These are phyloP conservation scores for Penicillium sp. DNA, from an alignment of 2,329 filamentous ascomycete species.

Conservation along the genomic window DNA sequence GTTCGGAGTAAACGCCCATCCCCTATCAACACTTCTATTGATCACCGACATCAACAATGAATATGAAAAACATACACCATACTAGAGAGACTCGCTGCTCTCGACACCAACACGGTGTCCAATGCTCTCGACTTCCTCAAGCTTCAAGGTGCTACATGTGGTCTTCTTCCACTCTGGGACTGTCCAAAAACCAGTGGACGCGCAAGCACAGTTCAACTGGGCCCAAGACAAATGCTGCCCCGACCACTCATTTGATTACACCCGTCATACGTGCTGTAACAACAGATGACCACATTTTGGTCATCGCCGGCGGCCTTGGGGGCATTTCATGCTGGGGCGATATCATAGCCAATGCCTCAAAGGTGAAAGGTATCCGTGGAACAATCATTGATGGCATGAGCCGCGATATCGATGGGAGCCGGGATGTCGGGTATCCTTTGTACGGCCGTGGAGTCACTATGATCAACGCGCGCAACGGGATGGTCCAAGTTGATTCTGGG, in stretches of 20 bases:
- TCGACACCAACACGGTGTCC: conserved; percentile 33
- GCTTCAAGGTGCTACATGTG: conserved; percentile 32
- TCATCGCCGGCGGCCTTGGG: conserved; percentile 28
- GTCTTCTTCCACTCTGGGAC: conserved; percentile 31
- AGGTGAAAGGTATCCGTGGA: conserved; percentile 36
- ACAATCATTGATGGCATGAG: conserved; percentile 43
- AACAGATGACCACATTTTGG: conserved; percentile 30
- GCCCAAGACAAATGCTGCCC: conserved; percentile 14
- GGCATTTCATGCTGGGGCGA: conserved; percentile 36
- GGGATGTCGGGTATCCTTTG: conserved; percentile 42
- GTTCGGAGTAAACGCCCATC: no score
- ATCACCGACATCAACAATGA: no score
- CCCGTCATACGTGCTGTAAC: conserved; percentile 28
- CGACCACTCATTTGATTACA: conserved; percentile 26
- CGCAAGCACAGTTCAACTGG: conserved; percentile 32
- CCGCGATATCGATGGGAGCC: conserved; percentile 43
- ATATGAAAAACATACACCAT: not conserved
- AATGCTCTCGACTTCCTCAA: conserved; percentile 33
- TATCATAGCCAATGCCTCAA: conserved; percentile 33
- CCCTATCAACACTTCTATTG: no score
- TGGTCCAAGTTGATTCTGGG: conserved; percentile 42
- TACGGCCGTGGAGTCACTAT: conserved; percentile 42
- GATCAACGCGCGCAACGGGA: conserved; percentile 41
- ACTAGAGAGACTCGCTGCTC: not conserved
- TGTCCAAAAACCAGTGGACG: conserved; percentile 34